These are phyloP conservation scores for Chara braunii DNA, from an alignment of 139 green algal genomes.

Conservation along the genomic window DNA sequence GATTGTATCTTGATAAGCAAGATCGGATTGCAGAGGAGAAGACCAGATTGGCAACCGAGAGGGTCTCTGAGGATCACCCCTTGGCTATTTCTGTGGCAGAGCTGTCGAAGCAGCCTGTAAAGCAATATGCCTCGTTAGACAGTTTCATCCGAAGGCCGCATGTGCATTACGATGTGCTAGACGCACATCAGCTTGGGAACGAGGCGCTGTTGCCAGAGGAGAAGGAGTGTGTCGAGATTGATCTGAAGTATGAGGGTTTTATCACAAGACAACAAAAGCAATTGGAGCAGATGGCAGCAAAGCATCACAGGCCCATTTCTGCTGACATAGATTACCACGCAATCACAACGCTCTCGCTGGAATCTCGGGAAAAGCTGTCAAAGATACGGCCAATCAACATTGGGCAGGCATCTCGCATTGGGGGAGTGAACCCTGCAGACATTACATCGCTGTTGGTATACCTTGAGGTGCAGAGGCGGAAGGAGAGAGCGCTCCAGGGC, in stretches of 20 bases:
- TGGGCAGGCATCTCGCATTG: constrained; percentile 80
- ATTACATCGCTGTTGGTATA: constrained; percentile 82
- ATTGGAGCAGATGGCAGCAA: constrained; percentile 49
- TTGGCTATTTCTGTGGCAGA: neutral
- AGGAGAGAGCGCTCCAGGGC: constrained; percentile 9
- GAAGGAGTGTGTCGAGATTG: constrained; percentile 81
- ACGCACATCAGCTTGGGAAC: constrained; percentile 43
- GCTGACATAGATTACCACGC: constrained; percentile 48
- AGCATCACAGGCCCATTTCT: constrained; percentile 51
- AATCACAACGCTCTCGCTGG: constrained; percentile 58
- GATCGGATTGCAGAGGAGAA: constrained; percentile 63
- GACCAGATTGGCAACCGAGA: constrained; percentile 48
- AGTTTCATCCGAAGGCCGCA: constrained; percentile 80
- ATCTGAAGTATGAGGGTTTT: constrained; percentile 96
- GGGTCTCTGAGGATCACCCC: constrained; percentile 8
- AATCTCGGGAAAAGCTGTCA: constrained; percentile 83
- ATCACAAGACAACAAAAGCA: constrained; percentile 77
- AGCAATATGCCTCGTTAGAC: constrained; percentile 53
- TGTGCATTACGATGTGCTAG: constrained; percentile 73
- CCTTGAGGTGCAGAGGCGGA: constrained; percentile 56
- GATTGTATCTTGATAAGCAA: constrained; percentile 51
- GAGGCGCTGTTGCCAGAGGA: constrained; percentile 42
- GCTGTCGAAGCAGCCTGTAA: constrained; percentile 56
- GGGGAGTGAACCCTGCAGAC: constrained; percentile 89
- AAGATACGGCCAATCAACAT: constrained; percentile 63